phyloP scores from a whole-genome alignment of 2,329 filamentous ascomycete species.

The Mycosphaerella sp. region DNA sequence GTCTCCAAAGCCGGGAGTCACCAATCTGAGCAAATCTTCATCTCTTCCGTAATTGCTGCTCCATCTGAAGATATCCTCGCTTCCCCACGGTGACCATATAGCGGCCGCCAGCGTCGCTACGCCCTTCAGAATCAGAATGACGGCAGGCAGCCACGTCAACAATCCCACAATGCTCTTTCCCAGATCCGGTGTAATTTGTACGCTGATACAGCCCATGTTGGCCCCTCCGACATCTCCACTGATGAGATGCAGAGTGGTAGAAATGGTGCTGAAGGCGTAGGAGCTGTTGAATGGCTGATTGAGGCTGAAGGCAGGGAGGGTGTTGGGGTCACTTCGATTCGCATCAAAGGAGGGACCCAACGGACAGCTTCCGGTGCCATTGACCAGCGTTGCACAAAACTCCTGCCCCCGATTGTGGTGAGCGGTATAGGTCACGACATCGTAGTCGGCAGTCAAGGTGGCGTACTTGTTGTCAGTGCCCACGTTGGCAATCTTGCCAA shows the following conservation, averaged over 20 bases:
- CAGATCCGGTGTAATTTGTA: conserved; percentile 77
- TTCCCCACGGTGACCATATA: conserved; percentile 91
- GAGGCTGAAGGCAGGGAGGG: conserved; percentile 66
- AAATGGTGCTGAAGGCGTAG: conserved; percentile 80
- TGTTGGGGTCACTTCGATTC: conserved; percentile 47
- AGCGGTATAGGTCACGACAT: conserved; percentile 71
- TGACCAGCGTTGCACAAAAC: conserved; percentile 60
- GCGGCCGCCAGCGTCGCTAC: conserved; percentile 76
- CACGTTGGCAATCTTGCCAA: conserved; percentile 71
- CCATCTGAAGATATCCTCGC: conserved; percentile 85
- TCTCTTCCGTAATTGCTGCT: conserved; percentile 97
- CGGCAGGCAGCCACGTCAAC: conserved; percentile 68
- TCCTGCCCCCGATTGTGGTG: conserved; percentile 46
- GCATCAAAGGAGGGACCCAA: conserved; percentile 64
- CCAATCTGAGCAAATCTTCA: conserved; percentile 79
- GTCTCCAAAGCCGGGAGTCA: conserved; percentile 93
- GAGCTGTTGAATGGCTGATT: conserved; percentile 68
- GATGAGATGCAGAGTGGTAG: conserved; percentile 64
- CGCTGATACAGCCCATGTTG: conserved; percentile 70
- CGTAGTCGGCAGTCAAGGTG: conserved; percentile 64
- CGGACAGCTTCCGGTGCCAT: conserved; percentile 59
- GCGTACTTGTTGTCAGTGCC: conserved; percentile 61
- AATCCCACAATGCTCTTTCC: conserved; percentile 61
- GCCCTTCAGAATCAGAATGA: conserved; percentile 72
- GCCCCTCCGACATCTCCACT: conserved; percentile 62